Conservation (phyloP, 1,284 basidiomycete genomes). For the Rhodotorula sp. region DNA sequence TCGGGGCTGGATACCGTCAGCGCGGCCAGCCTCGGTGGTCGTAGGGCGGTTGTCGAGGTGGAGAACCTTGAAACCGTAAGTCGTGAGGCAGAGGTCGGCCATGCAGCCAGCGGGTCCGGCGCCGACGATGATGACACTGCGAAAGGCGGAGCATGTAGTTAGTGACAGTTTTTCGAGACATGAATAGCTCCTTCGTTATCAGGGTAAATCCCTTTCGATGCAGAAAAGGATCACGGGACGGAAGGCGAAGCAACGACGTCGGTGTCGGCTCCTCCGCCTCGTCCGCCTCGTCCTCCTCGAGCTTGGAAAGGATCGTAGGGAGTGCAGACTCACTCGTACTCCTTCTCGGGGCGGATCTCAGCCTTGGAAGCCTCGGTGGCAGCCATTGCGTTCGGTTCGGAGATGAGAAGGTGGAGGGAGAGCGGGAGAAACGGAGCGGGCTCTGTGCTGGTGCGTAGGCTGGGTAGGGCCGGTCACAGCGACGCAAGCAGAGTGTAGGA, state of each 20-base stretch:
- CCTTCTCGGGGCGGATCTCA: conserved; percentile 6
- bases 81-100: conserved; percentile 40
- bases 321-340: conserved; percentile 20
- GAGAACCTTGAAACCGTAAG: conserved; percentile 41
- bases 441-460: background rate
- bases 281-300: background rate
- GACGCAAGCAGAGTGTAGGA: background rate
- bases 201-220: too few relatives aligned
- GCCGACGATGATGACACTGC: conserved; percentile 36
- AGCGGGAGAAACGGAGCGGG: background rate
- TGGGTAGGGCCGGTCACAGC: background rate
- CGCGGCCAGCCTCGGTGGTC: conserved; percentile 50
- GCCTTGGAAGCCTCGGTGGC: conserved; percentile 1
- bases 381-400: background rate
- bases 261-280: too few relatives aligned
- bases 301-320: background rate
- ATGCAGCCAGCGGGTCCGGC: conserved; percentile 40
- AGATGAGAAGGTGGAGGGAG: background rate
- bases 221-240: too few relatives aligned
- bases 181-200: too few relatives aligned
- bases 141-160: background rate
- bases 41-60: conserved; percentile 47
- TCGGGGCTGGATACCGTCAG: conserved; percentile 51
- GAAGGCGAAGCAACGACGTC: background rate
- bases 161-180: too few relatives aligned